Base-by-base conservation (phyloP, 1,139 yeast species). In the Torulaspora globosa region DNA sequence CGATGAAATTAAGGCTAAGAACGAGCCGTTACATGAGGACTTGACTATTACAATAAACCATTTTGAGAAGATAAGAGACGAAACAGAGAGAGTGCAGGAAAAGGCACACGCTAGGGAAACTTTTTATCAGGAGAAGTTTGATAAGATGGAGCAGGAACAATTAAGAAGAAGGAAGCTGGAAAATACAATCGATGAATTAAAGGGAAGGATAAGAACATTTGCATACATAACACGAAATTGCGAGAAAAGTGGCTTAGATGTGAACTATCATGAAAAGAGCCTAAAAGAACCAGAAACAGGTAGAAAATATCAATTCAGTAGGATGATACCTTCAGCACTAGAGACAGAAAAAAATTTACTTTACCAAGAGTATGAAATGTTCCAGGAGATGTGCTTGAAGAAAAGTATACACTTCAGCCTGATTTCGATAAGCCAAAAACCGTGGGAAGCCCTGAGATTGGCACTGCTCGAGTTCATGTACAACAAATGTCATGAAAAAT, bases 171-270 rank as follows among this genome's bases (percentile, higher is more conserved):
- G 75, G 48, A 68, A 70, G 7, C 62, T 79, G 32, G 80, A 79
- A 56, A 75, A 78, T 53, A 70, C 79, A 1, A 79, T 80, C 7
- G 73, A 77, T 67, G 75, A 77, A 37, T 60, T 72, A 39, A 67
- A 70, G 43, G 73, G 73, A 0, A 69, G 66, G 12, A 46, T 60
- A 4, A 51, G 68, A n/a, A 46, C 57, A 28, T 60, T 59, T 40
- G 60, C 58, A 5, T 61, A 60, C 34, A 44, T 58, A 3, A 51
- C 49, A 19, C 48, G 45, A 9, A 37, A 26, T 15, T 36, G 45
- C 6, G 32, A 44, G 12, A 24, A 35, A 12, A 24, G 36, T 12
- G 37, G 37, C 8, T 36, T 39, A 7, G 37, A 27, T 2, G 49
- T 59, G 11, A 57, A 60, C 37, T 60, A 55, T 44, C 42, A 49